Evolutionary conservation across 495 filamentous ascomycete genomes (phyloP), one percentile per base, ranked within the genome.

Genomic region (Clohesyomyces aquaticus): DNA sequence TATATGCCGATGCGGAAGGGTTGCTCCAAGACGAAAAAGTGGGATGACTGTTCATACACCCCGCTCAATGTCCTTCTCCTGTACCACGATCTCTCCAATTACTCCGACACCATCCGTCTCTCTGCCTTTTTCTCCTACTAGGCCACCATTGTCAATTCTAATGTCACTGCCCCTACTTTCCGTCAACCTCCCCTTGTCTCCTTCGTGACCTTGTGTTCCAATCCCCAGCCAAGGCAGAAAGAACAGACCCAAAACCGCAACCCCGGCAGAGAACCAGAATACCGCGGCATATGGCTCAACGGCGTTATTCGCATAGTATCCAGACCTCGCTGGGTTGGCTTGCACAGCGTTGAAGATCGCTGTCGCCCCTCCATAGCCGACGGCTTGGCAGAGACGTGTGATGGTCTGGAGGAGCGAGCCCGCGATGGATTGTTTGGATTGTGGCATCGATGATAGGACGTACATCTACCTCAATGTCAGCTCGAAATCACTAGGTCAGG

Each of bases 381-480:
- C 46, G 8, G 75, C 74, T n/a, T 57, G 64, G 55, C 69, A 76
- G 21, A 78, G 69, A 38, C 72, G 71, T 0, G 76, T 63, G 21
- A 74, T 61, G 9, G 76, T 77, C 52, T 78, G 73, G 66, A 78
- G 73, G 22, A 78, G 61, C 8, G 73, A 73, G 23, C 76, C 75
- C 4, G 76, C 76, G 55, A 78, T 66, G 45, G 69, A 71, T 59
- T 78, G 76, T 16, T 73, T 72, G 4, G 45, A 56, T 21, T 60
- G 47, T 47, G 75, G 75, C 60, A 78, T 70, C 2, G 72, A 72
- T 2, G 72, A 75, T 54, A 78, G 67, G 35, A 78, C 75, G 62
- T 77, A 78, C 76, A 78, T 78, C 71, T 74, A 42, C 11, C 11
- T 9, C 16, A 26, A 26, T 11, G 49, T 66, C 56, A 60, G 59